Evolutionary conservation across 805 yeast species (phyloP), one percentile per base, ranked within the genome.

Genomic region (Candida broadrunensis): DNA sequence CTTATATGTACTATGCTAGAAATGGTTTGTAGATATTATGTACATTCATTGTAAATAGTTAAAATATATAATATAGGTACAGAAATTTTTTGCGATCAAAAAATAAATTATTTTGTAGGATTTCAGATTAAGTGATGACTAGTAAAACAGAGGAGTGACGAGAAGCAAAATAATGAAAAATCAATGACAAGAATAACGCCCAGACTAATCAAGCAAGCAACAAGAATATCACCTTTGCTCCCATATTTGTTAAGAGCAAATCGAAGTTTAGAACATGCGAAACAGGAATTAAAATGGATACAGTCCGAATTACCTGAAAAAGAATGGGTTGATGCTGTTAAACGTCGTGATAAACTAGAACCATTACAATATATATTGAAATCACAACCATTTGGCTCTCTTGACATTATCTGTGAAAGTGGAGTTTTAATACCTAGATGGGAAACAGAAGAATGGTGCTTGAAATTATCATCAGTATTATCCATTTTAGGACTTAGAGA

Each of bases 381-480:
- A 0, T 63, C 80, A 0, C 97, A 90, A 61, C 98, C 98, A 1
- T 91, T 91, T 67, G 95, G 93, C 0, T 53, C 58, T 1, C 55
- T 91, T 36, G 78, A 76, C 11, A 72, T 91, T 3, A 42, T 52
- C 19, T 87, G 96, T 52, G 52, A 60, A 21, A 67, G 65, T 1
- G 80, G 80, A 0, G 97, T 88, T 2, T 64, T 91, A 44, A 90
- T 91, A 20, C 98, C 99, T 0, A 64, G 99, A 37, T 82, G 91
- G 85, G 99, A 91, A 56, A 91, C 99, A 0, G 98, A 91, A 58
- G 96, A 88, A 54, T 91, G 97, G 97, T 67, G 76, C 8, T 26
- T 65, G 21, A 71, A 70, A 40, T 55, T 85, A 16, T 60, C 66
- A 0, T 44, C 16, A 23, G 27, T 14, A 12, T 40, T 16, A n/a